A percentile compares a stretch with the other conserved stretches of the same genome.
Evolutionary conservation across 148 eudicot genomes (phyloP).

Genomic region (Heliosperma pusillum): DNA sequence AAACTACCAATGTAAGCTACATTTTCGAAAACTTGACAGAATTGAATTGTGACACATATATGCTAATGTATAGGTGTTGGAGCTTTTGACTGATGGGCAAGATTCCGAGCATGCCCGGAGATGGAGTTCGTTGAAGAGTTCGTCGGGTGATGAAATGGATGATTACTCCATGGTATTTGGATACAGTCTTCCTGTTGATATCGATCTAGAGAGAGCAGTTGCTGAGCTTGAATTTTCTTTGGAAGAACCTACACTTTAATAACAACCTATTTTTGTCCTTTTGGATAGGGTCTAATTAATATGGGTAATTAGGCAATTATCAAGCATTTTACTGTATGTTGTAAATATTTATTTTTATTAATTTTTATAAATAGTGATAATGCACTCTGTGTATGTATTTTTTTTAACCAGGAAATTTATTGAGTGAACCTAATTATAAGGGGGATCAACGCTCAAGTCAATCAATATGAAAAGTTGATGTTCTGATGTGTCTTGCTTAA

Average conservation of each 20-base stretch:
- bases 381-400: not conserved
- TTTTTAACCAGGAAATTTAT: not conserved
- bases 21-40: not conserved
- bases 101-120: slow-evolving; percentile 39
- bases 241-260: not conserved
- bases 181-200: slow-evolving; percentile 56
- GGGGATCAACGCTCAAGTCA: too few species aligned
- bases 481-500: too few species aligned
- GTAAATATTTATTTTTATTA: not conserved
- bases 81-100: slow-evolving; percentile 45
- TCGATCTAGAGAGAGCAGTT: slow-evolving; percentile 42
- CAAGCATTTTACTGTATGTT: not conserved
- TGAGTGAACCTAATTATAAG: too few species aligned
- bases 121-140: slow-evolving; percentile 51
- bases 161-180: slow-evolving; percentile 87
- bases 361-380: not conserved
- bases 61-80: slow-evolving; percentile 43
- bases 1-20: not conserved
- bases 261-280: not conserved
- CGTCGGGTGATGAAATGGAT: slow-evolving; percentile 53
- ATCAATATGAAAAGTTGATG: too few species aligned
- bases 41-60: not conserved
- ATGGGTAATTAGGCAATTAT: not conserved
- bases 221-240: slow-evolving; percentile 27
- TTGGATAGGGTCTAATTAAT: not conserved